Percentiles rank a stretch among this genome's conserved stretches.
phyloP scores from a whole-genome alignment of 805 yeast genomes.

The Komagataella ulmi region DNA sequence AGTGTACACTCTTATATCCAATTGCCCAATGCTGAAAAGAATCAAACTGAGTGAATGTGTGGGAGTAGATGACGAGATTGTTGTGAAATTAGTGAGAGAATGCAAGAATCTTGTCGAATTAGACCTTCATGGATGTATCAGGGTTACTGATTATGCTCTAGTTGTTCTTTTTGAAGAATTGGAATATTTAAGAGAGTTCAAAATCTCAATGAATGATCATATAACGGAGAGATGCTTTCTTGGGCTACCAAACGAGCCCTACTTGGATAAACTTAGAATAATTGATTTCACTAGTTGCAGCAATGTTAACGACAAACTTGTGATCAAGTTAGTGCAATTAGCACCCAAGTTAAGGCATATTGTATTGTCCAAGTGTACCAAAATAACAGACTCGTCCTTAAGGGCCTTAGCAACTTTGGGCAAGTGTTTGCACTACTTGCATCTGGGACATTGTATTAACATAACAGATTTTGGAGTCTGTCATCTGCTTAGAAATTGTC shows the following conservation, averaged over 20 bases:
- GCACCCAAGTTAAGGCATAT: conserved; percentile 87
- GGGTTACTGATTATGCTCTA: conserved; percentile 54
- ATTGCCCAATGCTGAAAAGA: conserved; percentile 68
- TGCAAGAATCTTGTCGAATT: conserved; percentile 82
- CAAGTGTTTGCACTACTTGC: conserved; percentile 73
- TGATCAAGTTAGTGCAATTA: conserved; percentile 52
- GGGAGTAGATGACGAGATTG: conserved; percentile 49
- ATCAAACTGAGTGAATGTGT: conserved; percentile 67
- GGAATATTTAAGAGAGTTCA: conserved; percentile 70
- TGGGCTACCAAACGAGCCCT: conserved; percentile 30
- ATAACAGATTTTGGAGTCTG: conserved; percentile 85
- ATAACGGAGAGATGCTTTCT: conserved; percentile 57
- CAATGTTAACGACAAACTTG: conserved; percentile 66
- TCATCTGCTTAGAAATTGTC: conserved; percentile 61
- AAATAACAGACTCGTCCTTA: conserved; percentile 72
- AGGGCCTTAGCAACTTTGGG: conserved; percentile 62
- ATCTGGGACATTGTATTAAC: conserved; percentile 85
- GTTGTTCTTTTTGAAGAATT: conserved; percentile 42
- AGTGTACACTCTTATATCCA: conserved; percentile 38
- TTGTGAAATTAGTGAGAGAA: conserved; percentile 45
- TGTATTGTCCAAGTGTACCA: conserved; percentile 78
- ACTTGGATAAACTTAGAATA: conserved; percentile 58
- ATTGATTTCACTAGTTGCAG: conserved; percentile 78
- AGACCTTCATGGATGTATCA: conserved; percentile 74
- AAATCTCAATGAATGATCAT: conserved; percentile 60